Evolutionary conservation across 2,329 filamentous ascomycete species (phyloP).

Genomic region (Ophiostoma ips): DNA sequence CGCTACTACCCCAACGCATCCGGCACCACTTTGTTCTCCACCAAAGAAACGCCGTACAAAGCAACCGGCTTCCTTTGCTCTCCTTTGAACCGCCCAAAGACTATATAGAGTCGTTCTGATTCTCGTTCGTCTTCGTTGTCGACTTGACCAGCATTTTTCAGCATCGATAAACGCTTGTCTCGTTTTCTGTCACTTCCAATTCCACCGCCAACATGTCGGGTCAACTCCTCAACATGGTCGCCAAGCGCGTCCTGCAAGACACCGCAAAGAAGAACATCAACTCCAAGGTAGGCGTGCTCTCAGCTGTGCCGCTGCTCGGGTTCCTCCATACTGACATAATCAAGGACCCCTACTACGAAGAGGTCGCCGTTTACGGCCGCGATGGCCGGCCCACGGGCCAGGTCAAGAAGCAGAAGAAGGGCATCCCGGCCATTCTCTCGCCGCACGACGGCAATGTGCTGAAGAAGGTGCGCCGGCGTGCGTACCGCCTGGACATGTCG

Average conservation of each 20-base stretch:
- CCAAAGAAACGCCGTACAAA: conserved; percentile 7
- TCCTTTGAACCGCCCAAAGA: neutral
- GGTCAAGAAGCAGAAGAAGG: conserved; percentile 72
- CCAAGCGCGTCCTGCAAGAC: conserved; percentile 13
- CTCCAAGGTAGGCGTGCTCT: conserved; percentile 12
- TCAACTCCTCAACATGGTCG: conserved; percentile 12
- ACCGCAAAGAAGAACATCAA: conserved; percentile 16
- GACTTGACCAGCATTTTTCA: neutral
- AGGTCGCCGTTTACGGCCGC: conserved; percentile 59
- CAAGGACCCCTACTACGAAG: conserved; percentile 83
- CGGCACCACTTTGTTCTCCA: neutral
- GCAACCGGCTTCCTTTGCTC: neutral
- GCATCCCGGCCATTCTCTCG: conserved; percentile 69
- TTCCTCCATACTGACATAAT: neutral
- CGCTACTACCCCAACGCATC: conserved; percentile 7
- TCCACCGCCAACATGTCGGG: conserved; percentile 10
- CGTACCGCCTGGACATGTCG: conserved; percentile 73
- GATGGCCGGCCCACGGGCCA: conserved; percentile 53
- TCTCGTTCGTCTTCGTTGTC: neutral
- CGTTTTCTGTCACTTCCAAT: neutral
- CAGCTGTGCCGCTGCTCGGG: neutral
- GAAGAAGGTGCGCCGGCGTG: conserved; percentile 71
- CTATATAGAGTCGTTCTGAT: neutral
- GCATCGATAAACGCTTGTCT: neutral
- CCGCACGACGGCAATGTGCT: conserved; percentile 69